phyloP scores from a whole-genome alignment of 805 yeast species.

The Kluyveromyces aestuarii region DNA sequence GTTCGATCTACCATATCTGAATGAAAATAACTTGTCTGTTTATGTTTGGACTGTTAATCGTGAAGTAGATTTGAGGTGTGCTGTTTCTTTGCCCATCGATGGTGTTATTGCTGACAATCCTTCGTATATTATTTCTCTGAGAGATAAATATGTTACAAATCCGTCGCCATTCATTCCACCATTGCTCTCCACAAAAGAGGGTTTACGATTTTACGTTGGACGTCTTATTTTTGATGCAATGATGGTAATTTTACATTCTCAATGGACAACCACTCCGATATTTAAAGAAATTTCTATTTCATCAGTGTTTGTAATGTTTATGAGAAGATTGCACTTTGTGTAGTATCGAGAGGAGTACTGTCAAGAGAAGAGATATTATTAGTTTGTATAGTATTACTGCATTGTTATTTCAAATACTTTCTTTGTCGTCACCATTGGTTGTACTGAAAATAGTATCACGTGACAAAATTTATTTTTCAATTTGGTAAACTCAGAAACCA shows the following conservation, averaged over 20 bases:
- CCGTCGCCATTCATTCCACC: slow-evolving; percentile 10
- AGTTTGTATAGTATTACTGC: too few species aligned
- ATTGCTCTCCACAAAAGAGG: slow-evolving; percentile 12
- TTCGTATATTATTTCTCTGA: background rate
- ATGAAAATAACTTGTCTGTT: slow-evolving; percentile 27
- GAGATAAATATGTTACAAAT: background rate
- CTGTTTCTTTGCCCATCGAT: slow-evolving; percentile 21
- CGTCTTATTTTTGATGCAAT: background rate
- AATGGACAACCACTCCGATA: background rate
- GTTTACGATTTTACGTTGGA: slow-evolving; percentile 17
- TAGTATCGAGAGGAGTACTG: background rate
- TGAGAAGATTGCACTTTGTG: background rate
- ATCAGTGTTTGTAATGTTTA: background rate
- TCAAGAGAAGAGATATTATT: too few species aligned
- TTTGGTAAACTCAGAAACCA: too few species aligned
- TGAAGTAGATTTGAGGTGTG: slow-evolving; percentile 21
- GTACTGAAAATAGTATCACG: too few species aligned
- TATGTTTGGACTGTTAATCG: slow-evolving; percentile 48
- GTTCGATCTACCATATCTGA: slow-evolving; percentile 23
- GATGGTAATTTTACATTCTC: background rate
- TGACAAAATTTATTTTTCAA: too few species aligned
- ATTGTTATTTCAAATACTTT: too few species aligned
- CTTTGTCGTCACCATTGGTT: too few species aligned
- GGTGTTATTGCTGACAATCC: slow-evolving; percentile 29
- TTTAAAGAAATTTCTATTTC: background rate